Base-by-base conservation (phyloP, 495 filamentous ascomycete genomes). In the Annulohypoxylon stygium region DNA sequence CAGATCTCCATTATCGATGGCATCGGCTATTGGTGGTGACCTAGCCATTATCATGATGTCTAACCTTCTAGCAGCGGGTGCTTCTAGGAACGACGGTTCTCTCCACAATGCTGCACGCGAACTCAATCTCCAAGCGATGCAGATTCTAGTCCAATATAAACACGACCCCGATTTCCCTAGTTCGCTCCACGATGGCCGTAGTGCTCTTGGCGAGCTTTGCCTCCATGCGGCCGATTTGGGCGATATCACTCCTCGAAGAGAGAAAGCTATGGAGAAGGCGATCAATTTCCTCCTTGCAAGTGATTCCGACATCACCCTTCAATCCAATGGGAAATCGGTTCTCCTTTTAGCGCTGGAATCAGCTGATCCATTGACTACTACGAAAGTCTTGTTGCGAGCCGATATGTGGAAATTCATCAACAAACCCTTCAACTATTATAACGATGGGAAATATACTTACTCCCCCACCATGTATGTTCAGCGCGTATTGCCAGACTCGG, bases 131-230 rank as follows among this genome's bases (percentile, higher is more conserved):
- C 67, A 71, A 30, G 81, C 84, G 0, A 77, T 86, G 75, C 71
- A 81, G 23, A 78, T 85, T 7, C 75, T 86, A 11, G 70, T 86
- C 4, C 75, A 85, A 23, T 78, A 77, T 72, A 80, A 78, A 14
- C 84, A 86, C 65, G 82, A 86, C 14, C 75, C 79, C 8, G 84
- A 86, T 71, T 86, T 86, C 26, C 84, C 84, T 0, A 86, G 84
- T 61, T 71, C 82, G 1, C 68, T 85, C 4, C 84, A 86, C 53
- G 79, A 74, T 54, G 84, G 84, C 6, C 82, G 84, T 20, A 85
- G 78, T 45, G 84, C 83, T 0, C 81, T 86, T 8, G 84, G 82
- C 4, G 84, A 86, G 72, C 72, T 86, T 10, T 86, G 83, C 30
- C 70, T 86, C 20, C 83, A 84, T 41, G 82, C 81, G 1, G 76